Evolutionary conservation across 768 basidiomycete species (phyloP), one percentile per base, ranked within the genome.

Genomic region (Leccinum olivaceopallidum): DNA sequence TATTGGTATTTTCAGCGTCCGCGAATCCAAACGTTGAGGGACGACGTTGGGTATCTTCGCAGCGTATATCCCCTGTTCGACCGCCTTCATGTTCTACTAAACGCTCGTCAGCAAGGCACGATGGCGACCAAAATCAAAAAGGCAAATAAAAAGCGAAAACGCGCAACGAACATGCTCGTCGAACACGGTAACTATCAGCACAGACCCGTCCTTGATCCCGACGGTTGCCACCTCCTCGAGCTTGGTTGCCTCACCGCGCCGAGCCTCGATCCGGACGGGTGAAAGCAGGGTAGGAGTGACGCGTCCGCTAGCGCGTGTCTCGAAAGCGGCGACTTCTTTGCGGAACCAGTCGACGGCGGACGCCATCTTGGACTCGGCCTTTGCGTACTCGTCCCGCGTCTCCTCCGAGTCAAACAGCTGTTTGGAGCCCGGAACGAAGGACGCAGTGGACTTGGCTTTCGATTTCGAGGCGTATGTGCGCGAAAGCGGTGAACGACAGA

Each of bases 211-310:
- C 62, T 87, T 79, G 42, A 94, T 85, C 8, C 92, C 92, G 20
- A 94, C 83, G 0, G 92, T 92, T 1, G 92, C 88, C 26, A 94
- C 69, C 56, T 92, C 88, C 47, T 92, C 86, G 39, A 94, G 72
- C 49, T 72, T 78, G 49, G 79, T 71, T 4, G 73, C 57, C 30
- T 76, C 73, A 3, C 76, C 75, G 34, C 70, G 69, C 5, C 77
- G 79, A 4, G 84, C 65, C 56, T 76, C 77, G 32, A 94, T 85
- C 20, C 83, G 81, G 6, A 94, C 89, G 0, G 87, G 83, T 13
- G 85, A 77, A 54, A 94, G 81, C 62, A 94, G 66, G 2, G 81
- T 81, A 1, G 92, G 89, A 0, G 88, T 90, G 61, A 94, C 82
- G 28, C 90, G 87, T 32, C 92, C 92, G 56, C 79, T 84, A 2